Conservation (phyloP, 1,139 yeast species). For the Yamadazyma mexicana region DNA sequence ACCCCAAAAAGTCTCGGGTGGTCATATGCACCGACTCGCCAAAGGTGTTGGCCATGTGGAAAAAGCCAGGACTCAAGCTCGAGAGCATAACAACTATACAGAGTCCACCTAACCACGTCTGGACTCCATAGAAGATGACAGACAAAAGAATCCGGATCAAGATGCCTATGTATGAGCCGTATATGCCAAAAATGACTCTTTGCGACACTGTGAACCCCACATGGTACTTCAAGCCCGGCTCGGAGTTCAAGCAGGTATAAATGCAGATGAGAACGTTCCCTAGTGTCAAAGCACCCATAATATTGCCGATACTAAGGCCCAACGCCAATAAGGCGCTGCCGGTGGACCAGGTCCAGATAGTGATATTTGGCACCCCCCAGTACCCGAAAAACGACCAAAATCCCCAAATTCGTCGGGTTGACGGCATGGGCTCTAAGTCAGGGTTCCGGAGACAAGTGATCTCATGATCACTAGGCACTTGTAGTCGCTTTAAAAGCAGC, state of each 20-base stretch:
- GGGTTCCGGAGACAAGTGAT: slow-evolving; percentile 11
- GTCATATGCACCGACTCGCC: slow-evolving; percentile 16
- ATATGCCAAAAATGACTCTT: slow-evolving; percentile 21
- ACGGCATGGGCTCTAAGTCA: slow-evolving; percentile 22
- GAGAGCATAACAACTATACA: slow-evolving; percentile 18
- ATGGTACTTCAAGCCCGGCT: slow-evolving; percentile 21
- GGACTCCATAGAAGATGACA: slow-evolving; percentile 22
- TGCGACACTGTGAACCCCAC: slow-evolving; percentile 23
- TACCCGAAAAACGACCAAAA: slow-evolving; percentile 20
- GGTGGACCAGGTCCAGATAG: slow-evolving; percentile 23
- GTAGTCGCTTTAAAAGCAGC: background rate
- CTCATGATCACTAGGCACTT: slow-evolving; percentile 2
- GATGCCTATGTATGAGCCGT: slow-evolving; percentile 19
- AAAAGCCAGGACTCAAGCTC: slow-evolving; percentile 15
- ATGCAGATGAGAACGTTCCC: slow-evolving; percentile 19
- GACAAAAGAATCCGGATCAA: slow-evolving; percentile 18
- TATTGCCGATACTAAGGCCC: slow-evolving; percentile 19
- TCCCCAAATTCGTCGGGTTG: slow-evolving; percentile 22
- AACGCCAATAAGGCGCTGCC: slow-evolving; percentile 20
- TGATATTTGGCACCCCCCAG: slow-evolving; percentile 23
- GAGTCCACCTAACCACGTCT: slow-evolving; percentile 21
- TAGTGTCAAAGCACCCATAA: slow-evolving; percentile 22
- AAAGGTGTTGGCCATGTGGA: slow-evolving; percentile 18
- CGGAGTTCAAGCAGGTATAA: slow-evolving; percentile 20
- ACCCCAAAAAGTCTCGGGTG: slow-evolving; percentile 20